phyloP scores from a whole-genome alignment of 345 rosid species.

The Euclidium syriacum region DNA sequence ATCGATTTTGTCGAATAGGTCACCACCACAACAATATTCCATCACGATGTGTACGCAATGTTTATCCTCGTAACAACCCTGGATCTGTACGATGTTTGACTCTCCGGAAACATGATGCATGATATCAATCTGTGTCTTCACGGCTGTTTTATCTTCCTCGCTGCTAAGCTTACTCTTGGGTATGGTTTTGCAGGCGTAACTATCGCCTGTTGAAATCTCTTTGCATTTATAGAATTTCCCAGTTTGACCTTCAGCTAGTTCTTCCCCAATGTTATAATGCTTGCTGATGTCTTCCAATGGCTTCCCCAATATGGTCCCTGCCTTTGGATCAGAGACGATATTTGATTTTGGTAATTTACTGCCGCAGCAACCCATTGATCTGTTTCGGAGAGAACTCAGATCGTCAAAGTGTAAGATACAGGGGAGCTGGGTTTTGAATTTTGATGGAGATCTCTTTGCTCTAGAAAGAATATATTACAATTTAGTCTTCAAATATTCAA shows the following conservation, averaged over 20 bases:
- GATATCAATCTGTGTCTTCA: conserved; percentile 57
- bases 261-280: conserved; percentile 41
- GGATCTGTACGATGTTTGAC: conserved; percentile 59
- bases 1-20: conserved; percentile 61
- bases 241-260: conserved; percentile 66
- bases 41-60: conserved; percentile 62
- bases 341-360: background rate
- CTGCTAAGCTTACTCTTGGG: conserved; percentile 45
- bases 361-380: conserved; percentile 3
- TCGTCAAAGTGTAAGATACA: background rate
- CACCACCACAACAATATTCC: conserved; percentile 79
- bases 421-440: no score
- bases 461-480: no score
- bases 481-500: no score
- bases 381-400: background rate
- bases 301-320: conserved; percentile 46
- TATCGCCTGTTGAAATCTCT: conserved; percentile 49
- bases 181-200: conserved; percentile 66
- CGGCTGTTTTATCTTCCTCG: conserved; percentile 45
- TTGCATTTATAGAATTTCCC: conserved; percentile 61
- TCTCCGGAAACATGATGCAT: conserved; percentile 68
- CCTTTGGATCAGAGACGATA: background rate
- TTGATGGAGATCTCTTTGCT: no score
- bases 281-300: conserved; percentile 52
- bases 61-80: conserved; percentile 53